Base-by-base conservation (phyloP, 805 yeast genomes). In the Saturnispora hagleri region DNA sequence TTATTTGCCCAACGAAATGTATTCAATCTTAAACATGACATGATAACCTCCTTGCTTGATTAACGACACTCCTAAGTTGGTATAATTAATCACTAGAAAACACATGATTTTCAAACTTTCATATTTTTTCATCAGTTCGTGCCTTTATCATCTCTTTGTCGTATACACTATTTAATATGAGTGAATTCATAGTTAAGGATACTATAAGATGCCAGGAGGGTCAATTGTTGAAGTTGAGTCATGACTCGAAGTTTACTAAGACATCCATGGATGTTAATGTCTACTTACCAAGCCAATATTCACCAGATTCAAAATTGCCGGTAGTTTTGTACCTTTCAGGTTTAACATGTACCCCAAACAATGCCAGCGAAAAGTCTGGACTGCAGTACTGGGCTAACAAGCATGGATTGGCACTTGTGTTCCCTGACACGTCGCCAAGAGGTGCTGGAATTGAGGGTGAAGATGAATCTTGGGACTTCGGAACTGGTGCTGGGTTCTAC, bases 351-450 rank as follows among this genome's bases (percentile, higher is more conserved):
- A 82, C 95, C 1, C 97, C 97, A 46, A 81, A 87, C 70, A 93
- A 90, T 65, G 96, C 95, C 51, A 75, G 90, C 9, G 98, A 93
- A 66, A 93, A 93, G 75, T 96, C 97, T 1, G 87, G 83, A 59
- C 77, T 90, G 73, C 91, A 84, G 60, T 78, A 82, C 52, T 84
- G 82, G 64, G 96, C 95, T 7, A 79, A 82, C 57, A 76, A 85
- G 62, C 80, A 81, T 62, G 95, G 95, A 4, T 83, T 91, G 66
- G 96, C 95, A 0, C 70, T 91, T 17, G 89, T 91, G 1, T 90
- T 86, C 67, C 98, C 99, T 18, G 99, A 91, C 68, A 93, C 99
- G 3, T 90, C 98, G 8, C 98, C 99, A 51, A 80, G 98, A 58
- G 96, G 95, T 15, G 81, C 84, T 13, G 74, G 73, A 47, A 73